Base-by-base conservation (phyloP, 495 filamentous ascomycete genomes). In the Alectoria sarmentosa region DNA sequence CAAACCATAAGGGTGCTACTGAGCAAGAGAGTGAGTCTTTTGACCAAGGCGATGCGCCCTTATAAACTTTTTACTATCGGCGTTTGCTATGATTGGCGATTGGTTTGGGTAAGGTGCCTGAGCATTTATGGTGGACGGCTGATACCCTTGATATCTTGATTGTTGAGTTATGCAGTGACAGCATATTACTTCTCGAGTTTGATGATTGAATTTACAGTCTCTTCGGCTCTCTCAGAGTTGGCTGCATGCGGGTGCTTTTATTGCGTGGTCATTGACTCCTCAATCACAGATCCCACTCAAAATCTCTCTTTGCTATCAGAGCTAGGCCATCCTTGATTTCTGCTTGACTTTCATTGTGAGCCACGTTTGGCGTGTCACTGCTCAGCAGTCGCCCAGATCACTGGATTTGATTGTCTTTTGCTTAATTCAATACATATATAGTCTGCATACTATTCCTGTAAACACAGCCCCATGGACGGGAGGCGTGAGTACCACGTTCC, bases 121-220 rank as follows among this genome's bases (percentile, higher is more conserved):
- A 37, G 44, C 44, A 37, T 48, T 52, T 41, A 11, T 13, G 61
- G 48, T 46, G 42, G 44, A 38, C n/a, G 36, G 58, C 56, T 64
- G 66, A 67, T 64, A 64, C 66, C 66, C 66, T 49, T n/a, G 37
- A 21, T 32, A 46, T 41, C 30, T n/a, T 46, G 23, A 10, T 2
- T 9, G 34, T 5, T 21, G 17, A 34, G 10, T 55, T 55, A 34
- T 34, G 21, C 17, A 55, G 4, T 55, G 1, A 21, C 30, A n/a
- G 52, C 10, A 34, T 21, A 32, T 15, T 34, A 55, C 17, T 21
- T 55, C 7, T 19, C 52, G 21, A 0, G 10, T 34, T 32, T 34
- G 52, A 34, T 34, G 13, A 54, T 2, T 34, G 30, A 10, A 21
- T 19, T 4, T 9, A 21, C 4, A 32, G 10, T 3, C 15, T 9